A percentile compares a stretch with the other conserved stretches of the same genome.
Conservation (phyloP, 2,329 filamentous ascomycete species). For the Claviceps fusiformis region DNA sequence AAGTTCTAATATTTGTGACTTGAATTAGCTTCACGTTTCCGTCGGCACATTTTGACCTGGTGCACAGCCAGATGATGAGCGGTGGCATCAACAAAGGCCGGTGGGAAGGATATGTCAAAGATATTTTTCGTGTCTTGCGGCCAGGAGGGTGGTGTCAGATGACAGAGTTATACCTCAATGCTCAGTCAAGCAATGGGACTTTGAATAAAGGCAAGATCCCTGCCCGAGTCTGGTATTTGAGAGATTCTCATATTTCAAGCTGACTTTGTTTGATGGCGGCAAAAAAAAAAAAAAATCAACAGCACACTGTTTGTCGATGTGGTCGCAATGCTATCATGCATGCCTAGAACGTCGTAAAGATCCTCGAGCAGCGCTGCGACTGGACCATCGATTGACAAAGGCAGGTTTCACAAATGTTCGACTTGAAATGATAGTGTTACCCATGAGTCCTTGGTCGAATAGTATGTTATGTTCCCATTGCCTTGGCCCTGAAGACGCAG, state of each 20-base stretch:
- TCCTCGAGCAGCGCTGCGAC: constrained; percentile 46
- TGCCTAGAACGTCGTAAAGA: constrained; percentile 52
- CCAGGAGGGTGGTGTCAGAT: constrained; percentile 78
- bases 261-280: constrained; percentile 3
- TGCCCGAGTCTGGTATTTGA: neutral
- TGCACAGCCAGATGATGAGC: constrained; percentile 63
- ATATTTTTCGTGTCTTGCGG: constrained; percentile 58
- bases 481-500: neutral
- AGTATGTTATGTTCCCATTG: constrained; percentile 27
- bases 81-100: constrained; percentile 58
- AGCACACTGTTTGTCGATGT: constrained; percentile 52
- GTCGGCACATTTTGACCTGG: constrained; percentile 62
- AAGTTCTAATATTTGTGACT: neutral
- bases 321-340: constrained; percentile 52
- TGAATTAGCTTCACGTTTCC: constrained; percentile 48
- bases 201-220: constrained; percentile 41
- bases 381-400: constrained; percentile 43
- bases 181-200: constrained; percentile 76
- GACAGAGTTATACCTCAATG: constrained; percentile 74
- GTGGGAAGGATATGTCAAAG: constrained; percentile 64
- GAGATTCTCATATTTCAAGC: neutral
- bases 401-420: constrained; percentile 59
- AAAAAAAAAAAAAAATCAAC: constrained; percentile 21
- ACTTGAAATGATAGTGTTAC: constrained; percentile 48
- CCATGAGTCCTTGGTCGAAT: constrained; percentile 55